Evolutionary conservation across 345 rosid genomes (phyloP).

Genomic region (Salix viminalis): DNA sequence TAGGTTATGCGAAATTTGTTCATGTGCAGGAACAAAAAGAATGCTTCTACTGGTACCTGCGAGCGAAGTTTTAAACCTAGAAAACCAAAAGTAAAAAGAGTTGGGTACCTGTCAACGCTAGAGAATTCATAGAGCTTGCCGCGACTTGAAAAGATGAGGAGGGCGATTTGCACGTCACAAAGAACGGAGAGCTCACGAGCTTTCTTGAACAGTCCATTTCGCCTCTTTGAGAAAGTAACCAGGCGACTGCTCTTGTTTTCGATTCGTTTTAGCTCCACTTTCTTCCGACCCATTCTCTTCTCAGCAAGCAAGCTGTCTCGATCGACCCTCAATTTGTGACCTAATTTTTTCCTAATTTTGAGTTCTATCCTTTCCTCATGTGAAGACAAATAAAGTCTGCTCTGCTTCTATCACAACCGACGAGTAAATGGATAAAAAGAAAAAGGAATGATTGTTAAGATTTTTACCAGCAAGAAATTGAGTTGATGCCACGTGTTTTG

Average conservation of each 20-base stretch:
- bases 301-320: background rate
- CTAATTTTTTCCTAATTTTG: background rate
- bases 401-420: no score
- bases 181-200: constrained; percentile 65
- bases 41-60: background rate
- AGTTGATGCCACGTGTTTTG: no score
- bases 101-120: constrained; percentile 38
- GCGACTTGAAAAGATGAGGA: constrained; percentile 51
- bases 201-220: constrained; percentile 62
- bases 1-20: no score
- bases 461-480: no score
- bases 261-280: constrained; percentile 59
- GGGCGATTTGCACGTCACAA: constrained; percentile 57
- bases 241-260: constrained; percentile 62
- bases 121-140: constrained; percentile 49
- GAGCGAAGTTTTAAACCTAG: background rate
- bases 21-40: background rate
- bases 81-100: background rate
- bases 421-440: no score
- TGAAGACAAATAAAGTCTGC: background rate
- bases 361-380: background rate
- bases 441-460: background rate
- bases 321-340: background rate
- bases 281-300: constrained; percentile 36
- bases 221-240: constrained; percentile 63